Evolutionary conservation across 306 rosid species (phyloP).

Genomic region (Lathyrus aphaca): DNA sequence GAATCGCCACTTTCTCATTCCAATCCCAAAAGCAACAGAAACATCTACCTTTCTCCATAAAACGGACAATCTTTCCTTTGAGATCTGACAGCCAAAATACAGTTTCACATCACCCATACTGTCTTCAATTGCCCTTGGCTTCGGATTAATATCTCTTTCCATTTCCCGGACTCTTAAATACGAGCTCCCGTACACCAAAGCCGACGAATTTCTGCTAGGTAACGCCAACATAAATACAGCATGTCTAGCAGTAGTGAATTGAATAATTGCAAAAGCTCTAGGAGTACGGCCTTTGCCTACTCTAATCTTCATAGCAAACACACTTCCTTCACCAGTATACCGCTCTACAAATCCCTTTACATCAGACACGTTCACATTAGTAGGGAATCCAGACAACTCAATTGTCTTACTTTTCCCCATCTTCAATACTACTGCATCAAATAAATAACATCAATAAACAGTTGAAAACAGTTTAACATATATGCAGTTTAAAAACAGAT

Average conservation of each 20-base stretch:
- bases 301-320: conserved; percentile 60
- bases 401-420: conserved; percentile 48
- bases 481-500: too few relatives aligned
- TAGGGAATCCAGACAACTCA: conserved; percentile 69
- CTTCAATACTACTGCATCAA: not conserved
- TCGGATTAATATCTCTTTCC: conserved; percentile 57
- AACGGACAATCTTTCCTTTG: conserved; percentile 45
- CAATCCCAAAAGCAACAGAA: conserved; percentile 53
- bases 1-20: conserved; percentile 51
- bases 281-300: conserved; percentile 30
- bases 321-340: conserved; percentile 58
- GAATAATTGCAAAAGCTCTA: conserved; percentile 65
- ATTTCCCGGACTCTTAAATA: conserved; percentile 49
- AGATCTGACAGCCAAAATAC: conserved; percentile 69
- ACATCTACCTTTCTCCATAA: conserved; percentile 50
- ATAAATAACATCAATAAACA: too few relatives aligned
- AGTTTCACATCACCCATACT: conserved; percentile 46
- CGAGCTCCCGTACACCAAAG: conserved; percentile 39
- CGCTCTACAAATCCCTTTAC: conserved; percentile 55
- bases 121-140: conserved; percentile 49
- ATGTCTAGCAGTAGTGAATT: conserved; percentile 44
- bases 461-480: too few relatives aligned
- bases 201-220: not conserved
- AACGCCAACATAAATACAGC: conserved; percentile 45
- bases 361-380: conserved; percentile 4